Base-by-base conservation (phyloP, 169 alveolate genomes). In the Amoebophrya sp. region DNA sequence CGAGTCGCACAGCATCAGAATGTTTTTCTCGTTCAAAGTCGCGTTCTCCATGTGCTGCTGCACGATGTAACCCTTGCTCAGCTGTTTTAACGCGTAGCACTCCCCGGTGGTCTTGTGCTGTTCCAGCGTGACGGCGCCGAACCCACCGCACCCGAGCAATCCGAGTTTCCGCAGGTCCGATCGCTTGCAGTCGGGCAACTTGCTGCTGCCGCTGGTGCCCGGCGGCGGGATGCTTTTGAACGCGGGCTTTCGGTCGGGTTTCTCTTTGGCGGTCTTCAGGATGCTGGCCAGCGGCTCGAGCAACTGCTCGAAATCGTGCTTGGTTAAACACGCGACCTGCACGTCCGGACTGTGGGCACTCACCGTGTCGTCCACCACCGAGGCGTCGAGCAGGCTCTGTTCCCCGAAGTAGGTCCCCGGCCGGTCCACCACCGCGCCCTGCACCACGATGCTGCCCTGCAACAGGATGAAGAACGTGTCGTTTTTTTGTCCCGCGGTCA, bases 1-100 rank as follows among this genome's bases (percentile, higher is more conserved):
- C 55, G 93, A 92, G 77, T 92, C 89, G 41, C 92, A 89, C 92
- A 92, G 89, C 32, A 92, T 77, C 0, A 92, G 92, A 29, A 92
- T 92, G 32, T 90, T 53, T 41, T 89, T 89, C 40, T 92, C 93
- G 77, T 92, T 92, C 93, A 92, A 0, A 18, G 40, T 32, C 14
- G 40, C 23, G 25, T 32, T 1, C 90, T 77, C 53, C 90, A 77
- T 10, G 40, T 77, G 10, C 41, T 77, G 53, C 90, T 32, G 90
- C 7, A 77, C 89, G 39, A 77, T 2, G 40, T 77, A 77, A 3
- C 89, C 89, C 88, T 66, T 66, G 39, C 32, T 7, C 33, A 66
- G 18, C 33, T 7, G 38, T 25, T 66, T 66, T 2, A 66, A 25
- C 10, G 88, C 88, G 10, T 14, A 66, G 35, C 23, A 14, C 18